Conservation (phyloP, 805 yeast species). For the Jamesozyma piceae region DNA sequence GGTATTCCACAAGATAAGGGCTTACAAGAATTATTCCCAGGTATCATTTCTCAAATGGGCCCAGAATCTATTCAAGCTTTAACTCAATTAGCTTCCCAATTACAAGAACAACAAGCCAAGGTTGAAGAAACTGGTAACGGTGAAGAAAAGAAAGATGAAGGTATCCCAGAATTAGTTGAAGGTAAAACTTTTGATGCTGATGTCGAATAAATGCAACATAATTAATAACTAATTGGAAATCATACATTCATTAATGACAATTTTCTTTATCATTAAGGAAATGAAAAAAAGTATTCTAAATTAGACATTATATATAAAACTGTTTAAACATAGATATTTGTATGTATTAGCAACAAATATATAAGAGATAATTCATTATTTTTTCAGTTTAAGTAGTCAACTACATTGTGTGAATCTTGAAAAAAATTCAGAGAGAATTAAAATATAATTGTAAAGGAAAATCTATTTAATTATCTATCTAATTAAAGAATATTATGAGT, state of each 20-base stretch:
- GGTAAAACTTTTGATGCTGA: conserved; percentile 32
- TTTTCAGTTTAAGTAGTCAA: too few relatives aligned
- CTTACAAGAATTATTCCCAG: conserved; percentile 86
- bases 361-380: background rate
- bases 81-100: conserved; percentile 81
- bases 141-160: conserved; percentile 47
- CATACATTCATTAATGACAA: background rate
- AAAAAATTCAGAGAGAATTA: too few relatives aligned
- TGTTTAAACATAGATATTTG: background rate
- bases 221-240: background rate
- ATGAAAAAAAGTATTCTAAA: too few relatives aligned
- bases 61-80: conserved; percentile 87
- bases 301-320: background rate
- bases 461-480: too few relatives aligned
- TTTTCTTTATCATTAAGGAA: background rate
- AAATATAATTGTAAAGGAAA: too few relatives aligned
- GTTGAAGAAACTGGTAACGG: conserved; percentile 40
- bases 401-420: too few relatives aligned
- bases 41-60: conserved; percentile 90
- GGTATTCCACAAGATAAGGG: conserved; percentile 92
- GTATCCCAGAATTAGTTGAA: conserved; percentile 47
- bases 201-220: conserved; percentile 22
- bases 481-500: too few relatives aligned
- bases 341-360: background rate
- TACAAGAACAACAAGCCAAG: conserved; percentile 49